These are phyloP conservation scores for Monilinia fructigena DNA, from an alignment of 2,329 filamentous ascomycete species.

Conservation along the genomic window DNA sequence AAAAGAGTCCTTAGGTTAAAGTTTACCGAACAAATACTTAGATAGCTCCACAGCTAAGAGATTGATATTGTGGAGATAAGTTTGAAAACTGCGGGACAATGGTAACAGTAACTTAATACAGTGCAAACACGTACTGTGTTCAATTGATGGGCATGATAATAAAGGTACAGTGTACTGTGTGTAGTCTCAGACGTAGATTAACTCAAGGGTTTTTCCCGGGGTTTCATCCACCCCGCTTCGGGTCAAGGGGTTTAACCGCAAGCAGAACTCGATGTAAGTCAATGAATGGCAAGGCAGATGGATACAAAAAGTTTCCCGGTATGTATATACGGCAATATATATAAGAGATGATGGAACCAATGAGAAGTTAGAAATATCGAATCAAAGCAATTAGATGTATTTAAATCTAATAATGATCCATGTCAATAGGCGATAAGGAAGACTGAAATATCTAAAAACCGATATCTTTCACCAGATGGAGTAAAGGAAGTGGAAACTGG, in stretches of 20 bases:
- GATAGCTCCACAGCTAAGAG: background rate
- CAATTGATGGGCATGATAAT: too few species aligned
- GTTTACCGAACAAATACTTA: background rate
- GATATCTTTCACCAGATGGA: background rate
- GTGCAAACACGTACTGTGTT: too few species aligned
- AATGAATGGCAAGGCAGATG: too few species aligned
- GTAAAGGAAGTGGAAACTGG: too few species aligned
- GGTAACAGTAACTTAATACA: too few species aligned
- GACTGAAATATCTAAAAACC: background rate
- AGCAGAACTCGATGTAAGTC: background rate
- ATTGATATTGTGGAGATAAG: background rate
- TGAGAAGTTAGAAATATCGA: background rate
- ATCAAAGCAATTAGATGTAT: background rate
- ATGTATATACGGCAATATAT: background rate
- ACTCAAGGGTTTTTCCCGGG: too few species aligned
- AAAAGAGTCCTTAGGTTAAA: background rate
- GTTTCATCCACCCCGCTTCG: too few species aligned
- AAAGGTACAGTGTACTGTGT: too few species aligned
- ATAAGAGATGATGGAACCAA: background rate
- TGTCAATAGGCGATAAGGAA: conserved; percentile 3
- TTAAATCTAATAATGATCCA: background rate
- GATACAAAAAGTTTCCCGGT: background rate
- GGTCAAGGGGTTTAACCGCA: too few species aligned
- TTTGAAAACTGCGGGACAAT: too few species aligned
- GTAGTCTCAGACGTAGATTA: too few species aligned